Base-by-base conservation (phyloP, 2,329 filamentous ascomycete species). In the Exophiala sp. region DNA sequence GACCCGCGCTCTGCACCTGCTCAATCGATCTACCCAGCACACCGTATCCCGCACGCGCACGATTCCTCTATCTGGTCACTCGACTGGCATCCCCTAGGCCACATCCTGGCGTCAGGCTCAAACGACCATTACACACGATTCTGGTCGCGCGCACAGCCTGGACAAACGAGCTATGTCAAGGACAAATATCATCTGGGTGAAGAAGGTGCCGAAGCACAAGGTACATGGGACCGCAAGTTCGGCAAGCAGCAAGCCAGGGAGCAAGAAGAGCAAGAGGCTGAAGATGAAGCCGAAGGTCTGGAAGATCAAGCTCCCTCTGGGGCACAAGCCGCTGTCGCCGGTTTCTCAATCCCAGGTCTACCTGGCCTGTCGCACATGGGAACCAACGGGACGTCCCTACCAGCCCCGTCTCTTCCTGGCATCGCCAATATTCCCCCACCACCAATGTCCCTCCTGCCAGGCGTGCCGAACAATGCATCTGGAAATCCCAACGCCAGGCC, bases 71-170 rank as follows among this genome's bases (percentile, higher is more conserved):
- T 99, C 61, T 99, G 94, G 94, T 95, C 91, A 14, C 81, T 99
- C 46, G 91, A 96, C 74, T 99, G 94, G 91, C 94, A 99, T 68
- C 94, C 94, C 0, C 79, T 97, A 0, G 94, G 94, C 24, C 94
- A 99, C 67, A 92, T 99, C 59, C 81, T 99, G 6, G 91, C 91
- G 0, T 95, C 92, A 1, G 94, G 94, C 10, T 96, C 91, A 9
- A 97, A 99, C 70, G 94, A 99, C 70, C 87, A 94, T 38, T 91
- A 96, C 58, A 97, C 94, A 2, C 86, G 94, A 44, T 99, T 99
- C 75, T 99, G 94, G 94, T 91, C 91, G 3, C 86, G 94, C 39
- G 84, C 90, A 12, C 80, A 94, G 44, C 94, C 94, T 1, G 94
- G 94, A 45, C 52, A 56, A n/a, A 82, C 80, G n/a, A 85, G 87